Evolutionary conservation across 345 rosid species (phyloP).

Genomic region (Aquilaria malaccensis): DNA sequence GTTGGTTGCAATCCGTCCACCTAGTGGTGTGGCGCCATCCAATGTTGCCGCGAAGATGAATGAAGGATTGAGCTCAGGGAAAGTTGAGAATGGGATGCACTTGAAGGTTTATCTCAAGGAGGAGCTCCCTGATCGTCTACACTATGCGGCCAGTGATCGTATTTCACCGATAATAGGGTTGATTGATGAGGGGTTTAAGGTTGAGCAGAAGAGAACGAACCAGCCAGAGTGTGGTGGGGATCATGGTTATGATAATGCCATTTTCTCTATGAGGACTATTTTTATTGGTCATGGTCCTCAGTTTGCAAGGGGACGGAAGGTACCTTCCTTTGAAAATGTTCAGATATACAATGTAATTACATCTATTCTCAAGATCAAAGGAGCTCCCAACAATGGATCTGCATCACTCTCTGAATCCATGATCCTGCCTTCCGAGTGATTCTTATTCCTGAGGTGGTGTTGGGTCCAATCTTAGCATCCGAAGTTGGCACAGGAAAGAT

Average conservation of each 20-base stretch:
- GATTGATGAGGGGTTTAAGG: conserved; percentile 69
- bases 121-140: conserved; percentile 75
- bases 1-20: conserved; percentile 70
- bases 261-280: conserved; percentile 92
- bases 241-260: conserved; percentile 82
- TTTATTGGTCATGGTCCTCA: conserved; percentile 90
- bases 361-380: conserved; percentile 69
- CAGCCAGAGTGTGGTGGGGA: conserved; percentile 82
- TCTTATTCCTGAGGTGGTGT: background rate
- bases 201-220: conserved; percentile 51
- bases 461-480: background rate
- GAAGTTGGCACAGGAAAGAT: background rate
- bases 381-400: conserved; percentile 82
- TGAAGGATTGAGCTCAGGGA: conserved; percentile 59
- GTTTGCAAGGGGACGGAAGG: conserved; percentile 69
- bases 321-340: conserved; percentile 89
- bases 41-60: conserved; percentile 78
- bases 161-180: conserved; percentile 79
- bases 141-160: conserved; percentile 54
- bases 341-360: conserved; percentile 79
- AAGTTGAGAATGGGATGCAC: conserved; percentile 66
- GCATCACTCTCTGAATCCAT: conserved; percentile 31
- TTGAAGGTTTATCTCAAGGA: conserved; percentile 80
- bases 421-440: conserved; percentile 39
- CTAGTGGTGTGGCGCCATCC: conserved; percentile 30